phyloP scores from a whole-genome alignment of 345 rosid genomes.

The Citrus sinensis region DVS_A1.0 CM039168.1:20173501-20174000 shows the following conservation, averaged over 20 bases:
- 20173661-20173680: neutral
- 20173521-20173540: neutral
- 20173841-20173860: neutral
- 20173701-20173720: neutral
- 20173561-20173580: neutral
- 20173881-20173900: slow-evolving; percentile 2
- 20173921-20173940: slow-evolving; percentile 22
- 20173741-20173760: neutral
- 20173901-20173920: neutral
- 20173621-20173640: slow-evolving; percentile 4
- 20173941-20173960: slow-evolving; percentile 20
- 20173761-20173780: neutral
- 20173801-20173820: neutral
- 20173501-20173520: neutral
- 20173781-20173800: neutral
- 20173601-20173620: neutral
- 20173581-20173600: neutral
- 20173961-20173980: neutral
- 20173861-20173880: neutral
- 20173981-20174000: slow-evolving; percentile 22
- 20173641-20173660: slow-evolving; percentile 3
- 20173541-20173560: neutral
- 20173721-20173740: neutral
- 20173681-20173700: neutral
- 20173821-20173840: neutral